Evolutionary conservation across 345 rosid genomes (phyloP).

Genomic region (Punica granatum): DNA sequence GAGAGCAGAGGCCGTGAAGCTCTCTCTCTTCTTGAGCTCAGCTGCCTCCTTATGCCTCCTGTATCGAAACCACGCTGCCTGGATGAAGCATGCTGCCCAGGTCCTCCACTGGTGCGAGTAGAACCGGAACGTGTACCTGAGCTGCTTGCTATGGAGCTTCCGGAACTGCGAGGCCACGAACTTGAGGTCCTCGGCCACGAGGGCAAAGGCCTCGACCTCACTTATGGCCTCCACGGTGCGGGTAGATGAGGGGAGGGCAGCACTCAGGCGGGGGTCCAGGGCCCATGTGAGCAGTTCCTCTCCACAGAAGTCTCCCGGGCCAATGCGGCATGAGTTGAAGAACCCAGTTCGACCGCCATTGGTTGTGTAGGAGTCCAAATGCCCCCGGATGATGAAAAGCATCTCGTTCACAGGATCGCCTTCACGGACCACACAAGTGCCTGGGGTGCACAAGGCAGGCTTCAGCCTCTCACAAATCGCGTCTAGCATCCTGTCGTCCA

Average conservation of each 20-base stretch:
- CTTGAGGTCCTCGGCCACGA: slow-evolving; percentile 37
- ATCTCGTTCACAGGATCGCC: slow-evolving; percentile 51
- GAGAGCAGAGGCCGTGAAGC: neutral
- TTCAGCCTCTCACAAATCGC: slow-evolving; percentile 51
- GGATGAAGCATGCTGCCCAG: slow-evolving; percentile 52
- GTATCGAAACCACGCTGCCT: slow-evolving; percentile 43
- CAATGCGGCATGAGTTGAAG: slow-evolving; percentile 41
- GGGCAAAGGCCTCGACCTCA: slow-evolving; percentile 48
- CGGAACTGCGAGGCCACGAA: slow-evolving; percentile 48
- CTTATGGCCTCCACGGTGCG: slow-evolving; percentile 40
- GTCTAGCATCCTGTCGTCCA: slow-evolving; percentile 51
- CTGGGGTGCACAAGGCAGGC: slow-evolving; percentile 30
- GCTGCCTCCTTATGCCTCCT: slow-evolving; percentile 29
- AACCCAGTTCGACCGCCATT: slow-evolving; percentile 47
- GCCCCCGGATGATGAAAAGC: slow-evolving; percentile 52
- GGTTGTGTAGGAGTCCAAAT: slow-evolving; percentile 38
- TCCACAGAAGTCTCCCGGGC: slow-evolving; percentile 51
- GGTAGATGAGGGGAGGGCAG: slow-evolving; percentile 38
- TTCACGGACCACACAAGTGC: slow-evolving; percentile 33
- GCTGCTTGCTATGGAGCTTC: slow-evolving; percentile 36
- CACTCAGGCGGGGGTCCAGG: slow-evolving; percentile 37
- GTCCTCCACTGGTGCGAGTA: slow-evolving; percentile 53
- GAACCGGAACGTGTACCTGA: slow-evolving; percentile 37
- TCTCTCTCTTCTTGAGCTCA: slow-evolving; percentile 29
- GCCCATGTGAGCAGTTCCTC: slow-evolving; percentile 57